phyloP scores from a whole-genome alignment of 2,329 filamentous ascomycete species.

The Aspergillus neoniger region DNA sequence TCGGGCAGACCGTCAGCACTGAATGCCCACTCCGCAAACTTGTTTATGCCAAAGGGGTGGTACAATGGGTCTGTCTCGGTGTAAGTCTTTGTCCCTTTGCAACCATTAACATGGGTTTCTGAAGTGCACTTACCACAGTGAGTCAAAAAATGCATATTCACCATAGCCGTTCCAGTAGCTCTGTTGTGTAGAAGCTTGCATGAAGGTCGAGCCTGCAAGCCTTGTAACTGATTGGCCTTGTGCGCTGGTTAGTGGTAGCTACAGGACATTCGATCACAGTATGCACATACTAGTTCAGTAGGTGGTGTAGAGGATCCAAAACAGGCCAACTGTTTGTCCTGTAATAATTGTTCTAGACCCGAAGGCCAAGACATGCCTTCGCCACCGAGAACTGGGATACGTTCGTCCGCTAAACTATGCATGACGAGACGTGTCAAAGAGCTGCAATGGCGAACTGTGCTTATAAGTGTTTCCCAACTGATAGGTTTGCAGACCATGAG shows the following conservation, averaged over 20 bases:
- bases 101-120: background rate
- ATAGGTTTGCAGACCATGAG: background rate
- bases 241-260: background rate
- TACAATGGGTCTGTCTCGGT: background rate
- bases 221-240: background rate
- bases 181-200: background rate
- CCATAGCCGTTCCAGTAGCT: background rate
- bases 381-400: background rate
- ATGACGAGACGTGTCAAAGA: background rate
- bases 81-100: background rate
- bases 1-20: constrained; percentile 3
- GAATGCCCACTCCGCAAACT: constrained; percentile 7
- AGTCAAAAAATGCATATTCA: too few relatives aligned
- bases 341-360: background rate
- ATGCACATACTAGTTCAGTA: background rate
- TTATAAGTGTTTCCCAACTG: background rate
- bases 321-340: background rate
- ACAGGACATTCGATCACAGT: background rate
- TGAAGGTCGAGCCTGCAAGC: background rate
- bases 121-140: background rate
- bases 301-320: background rate
- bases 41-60: background rate
- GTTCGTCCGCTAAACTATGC: background rate
- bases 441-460: background rate
- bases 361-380: background rate